phyloP scores from a whole-genome alignment of 441 rosid genomes.

The Corymbia citriodora region DNA sequence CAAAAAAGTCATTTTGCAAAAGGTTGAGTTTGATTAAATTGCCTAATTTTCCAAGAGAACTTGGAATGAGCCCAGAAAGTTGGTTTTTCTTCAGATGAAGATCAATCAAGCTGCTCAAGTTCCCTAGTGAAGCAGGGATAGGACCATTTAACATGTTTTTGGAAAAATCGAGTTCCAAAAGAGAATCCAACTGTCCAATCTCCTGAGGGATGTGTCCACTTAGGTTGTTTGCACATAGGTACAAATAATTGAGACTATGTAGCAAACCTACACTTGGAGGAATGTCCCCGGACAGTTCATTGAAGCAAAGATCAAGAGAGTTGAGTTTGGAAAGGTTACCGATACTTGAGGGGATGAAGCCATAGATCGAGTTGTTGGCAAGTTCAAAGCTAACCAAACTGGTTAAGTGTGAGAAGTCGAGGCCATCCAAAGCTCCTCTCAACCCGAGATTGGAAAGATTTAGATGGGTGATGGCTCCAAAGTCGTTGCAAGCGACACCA shows the following conservation, averaged over 20 bases:
- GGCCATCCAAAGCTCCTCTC: neutral
- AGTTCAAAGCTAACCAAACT: conserved; percentile 16
- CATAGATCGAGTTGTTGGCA: conserved; percentile 11
- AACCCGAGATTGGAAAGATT: neutral
- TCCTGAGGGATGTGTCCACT: neutral
- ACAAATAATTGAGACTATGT: neutral
- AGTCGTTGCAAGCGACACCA: neutral
- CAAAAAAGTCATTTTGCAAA: neutral
- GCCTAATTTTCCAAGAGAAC: neutral
- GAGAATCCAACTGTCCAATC: neutral
- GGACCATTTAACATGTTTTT: neutral
- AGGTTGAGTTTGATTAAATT: neutral
- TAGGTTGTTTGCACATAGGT: neutral
- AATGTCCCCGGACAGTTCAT: neutral
- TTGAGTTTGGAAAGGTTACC: conserved; percentile 21
- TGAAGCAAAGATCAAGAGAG: conserved; percentile 14
- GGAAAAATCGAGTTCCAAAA: neutral
- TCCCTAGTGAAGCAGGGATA: neutral
- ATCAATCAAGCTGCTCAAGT: neutral
- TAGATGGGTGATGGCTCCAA: neutral
- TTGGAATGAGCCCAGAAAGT: neutral
- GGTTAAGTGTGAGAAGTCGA: conserved; percentile 18
- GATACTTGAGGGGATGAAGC: conserved; percentile 20
- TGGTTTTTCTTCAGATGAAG: neutral
- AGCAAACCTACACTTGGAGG: conserved; percentile 5